phyloP scores from a whole-genome alignment of 2,329 filamentous ascomycete genomes.

The Fusarium setosum region DNA sequence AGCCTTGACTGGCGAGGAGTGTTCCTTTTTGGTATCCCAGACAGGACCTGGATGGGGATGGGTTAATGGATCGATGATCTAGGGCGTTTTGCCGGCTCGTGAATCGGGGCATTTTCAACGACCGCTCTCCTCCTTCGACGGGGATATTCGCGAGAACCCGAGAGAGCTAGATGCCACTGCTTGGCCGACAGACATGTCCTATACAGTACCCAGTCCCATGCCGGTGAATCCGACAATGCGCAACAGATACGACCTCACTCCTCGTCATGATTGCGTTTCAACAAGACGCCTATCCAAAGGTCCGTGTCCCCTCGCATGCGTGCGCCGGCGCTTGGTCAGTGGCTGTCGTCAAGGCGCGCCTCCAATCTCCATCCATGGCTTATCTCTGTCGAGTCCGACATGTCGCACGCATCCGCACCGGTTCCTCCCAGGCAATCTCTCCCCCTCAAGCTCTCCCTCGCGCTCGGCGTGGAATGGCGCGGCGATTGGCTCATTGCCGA shows the following conservation, averaged over 20 bases:
- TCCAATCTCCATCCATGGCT: slow-evolving; percentile 20
- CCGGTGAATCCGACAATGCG: slow-evolving; percentile 4
- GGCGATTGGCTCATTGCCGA: slow-evolving; percentile 1
- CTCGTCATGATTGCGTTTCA: slow-evolving; percentile 33
- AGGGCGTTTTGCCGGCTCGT: slow-evolving; percentile 17
- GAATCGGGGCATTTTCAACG: slow-evolving; percentile 18
- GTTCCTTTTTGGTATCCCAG: slow-evolving; percentile 16
- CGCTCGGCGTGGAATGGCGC: slow-evolving; percentile 3
- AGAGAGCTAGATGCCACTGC: no score
- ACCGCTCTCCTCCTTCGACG: slow-evolving; percentile 1
- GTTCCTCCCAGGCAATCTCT: slow-evolving; percentile 3
- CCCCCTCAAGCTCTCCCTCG: not conserved
- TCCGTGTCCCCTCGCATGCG: slow-evolving; percentile 23
- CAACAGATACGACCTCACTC: slow-evolving; percentile 9
- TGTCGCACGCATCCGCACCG: not conserved
- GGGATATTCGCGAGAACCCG: not conserved
- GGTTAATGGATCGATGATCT: slow-evolving; percentile 11
- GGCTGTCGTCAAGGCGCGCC: slow-evolving; percentile 13
- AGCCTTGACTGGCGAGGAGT: slow-evolving; percentile 4
- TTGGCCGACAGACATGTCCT: no score
- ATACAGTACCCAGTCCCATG: slow-evolving; percentile 3
- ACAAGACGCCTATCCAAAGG: slow-evolving; percentile 19
- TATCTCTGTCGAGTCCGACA: slow-evolving; percentile 27
- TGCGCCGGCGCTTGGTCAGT: slow-evolving; percentile 18
- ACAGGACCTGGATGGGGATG: not conserved